Evolutionary conservation across 2,329 filamentous ascomycete species (phyloP), one percentile per base, ranked within the genome.

Genomic region (Canariomyces notabilis): DNA sequence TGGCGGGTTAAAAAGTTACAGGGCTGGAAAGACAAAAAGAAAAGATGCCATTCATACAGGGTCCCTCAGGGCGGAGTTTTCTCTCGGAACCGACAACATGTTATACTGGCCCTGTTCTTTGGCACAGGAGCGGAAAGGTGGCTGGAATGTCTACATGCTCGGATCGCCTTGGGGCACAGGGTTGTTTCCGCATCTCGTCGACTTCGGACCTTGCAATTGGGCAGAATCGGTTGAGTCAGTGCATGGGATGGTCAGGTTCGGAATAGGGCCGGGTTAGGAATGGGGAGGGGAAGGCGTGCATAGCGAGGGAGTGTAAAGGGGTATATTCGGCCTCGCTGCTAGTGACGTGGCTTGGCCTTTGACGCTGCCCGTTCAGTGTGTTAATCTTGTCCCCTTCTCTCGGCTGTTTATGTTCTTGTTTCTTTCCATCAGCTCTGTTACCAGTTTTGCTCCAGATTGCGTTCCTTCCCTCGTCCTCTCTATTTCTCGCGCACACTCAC

Each of bases 1-100:
- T 15, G 32, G 60, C 58, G 60, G 57, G 56, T 59, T 50, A 61
- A 62, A 67, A 66, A 61, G 61, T 64, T 64, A 61, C 60, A 61
- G 53, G 64, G 67, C 61, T 61, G 66, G 67, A 65, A 67, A 68
- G 63, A 67, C 57, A 68, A 70, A 70, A 66, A 58, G 55, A 54
- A 40, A 48, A 52, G 50, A 56, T 55, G 53, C 50, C 50, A 57
- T 62, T 57, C 57, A 57, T 60, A 61, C 46, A 56, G 53, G 59
- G 51, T 50, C 46, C 52, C 53, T 55, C 49, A 49, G 54, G 59
- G 55, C 52, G 60, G 58, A 52, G 55, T 60, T 59, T 57, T 58
- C 42, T 58, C 53, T 59, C 50, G 45, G 43, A 51, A 53, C 49
- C 52, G 51, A 53, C 53, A 53, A 55, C 48, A 50, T 41, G 44